Percentiles rank a stretch among this genome's conserved stretches.
phyloP scores from a whole-genome alignment of 805 yeast species.

The Saccharomycopsis sp. region DNA sequence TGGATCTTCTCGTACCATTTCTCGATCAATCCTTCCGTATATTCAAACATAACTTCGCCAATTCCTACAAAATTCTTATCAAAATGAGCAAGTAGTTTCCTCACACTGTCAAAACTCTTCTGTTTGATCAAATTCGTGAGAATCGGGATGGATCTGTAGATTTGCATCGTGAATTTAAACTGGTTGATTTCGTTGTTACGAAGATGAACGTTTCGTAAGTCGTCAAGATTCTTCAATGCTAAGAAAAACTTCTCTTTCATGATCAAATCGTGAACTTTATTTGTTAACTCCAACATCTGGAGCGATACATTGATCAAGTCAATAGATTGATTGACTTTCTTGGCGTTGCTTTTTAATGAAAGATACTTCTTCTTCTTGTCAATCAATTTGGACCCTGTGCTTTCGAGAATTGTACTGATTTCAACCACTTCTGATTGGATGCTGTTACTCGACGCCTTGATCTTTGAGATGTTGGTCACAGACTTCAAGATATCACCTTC shows the following conservation, averaged over 20 bases:
- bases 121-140: constrained; percentile 66
- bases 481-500: constrained; percentile 52
- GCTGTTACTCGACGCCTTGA: constrained; percentile 50
- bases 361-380: constrained; percentile 54
- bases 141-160: constrained; percentile 70
- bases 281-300: constrained; percentile 78
- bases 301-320: constrained; percentile 65
- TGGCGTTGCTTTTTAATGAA: constrained; percentile 54
- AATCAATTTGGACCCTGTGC: constrained; percentile 61
- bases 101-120: constrained; percentile 61
- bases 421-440: constrained; percentile 49
- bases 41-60: constrained; percentile 44
- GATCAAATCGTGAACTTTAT: constrained; percentile 76
- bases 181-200: constrained; percentile 60
- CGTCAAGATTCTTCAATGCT: constrained; percentile 78
- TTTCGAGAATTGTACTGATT: constrained; percentile 52
- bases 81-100: constrained; percentile 56
- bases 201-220: constrained; percentile 58
- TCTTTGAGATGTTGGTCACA: constrained; percentile 54
- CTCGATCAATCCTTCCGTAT: constrained; percentile 49
- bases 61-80: constrained; percentile 49
- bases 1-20: constrained; percentile 50
- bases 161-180: constrained; percentile 68
- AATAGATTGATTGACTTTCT: constrained; percentile 66
- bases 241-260: constrained; percentile 71